A percentile compares a stretch with the other conserved stretches of the same genome.
These are phyloP conservation scores for Thalassiosira allenii DNA, from an alignment of 352 stramenopile species.

Conservation along the genomic window DNA sequence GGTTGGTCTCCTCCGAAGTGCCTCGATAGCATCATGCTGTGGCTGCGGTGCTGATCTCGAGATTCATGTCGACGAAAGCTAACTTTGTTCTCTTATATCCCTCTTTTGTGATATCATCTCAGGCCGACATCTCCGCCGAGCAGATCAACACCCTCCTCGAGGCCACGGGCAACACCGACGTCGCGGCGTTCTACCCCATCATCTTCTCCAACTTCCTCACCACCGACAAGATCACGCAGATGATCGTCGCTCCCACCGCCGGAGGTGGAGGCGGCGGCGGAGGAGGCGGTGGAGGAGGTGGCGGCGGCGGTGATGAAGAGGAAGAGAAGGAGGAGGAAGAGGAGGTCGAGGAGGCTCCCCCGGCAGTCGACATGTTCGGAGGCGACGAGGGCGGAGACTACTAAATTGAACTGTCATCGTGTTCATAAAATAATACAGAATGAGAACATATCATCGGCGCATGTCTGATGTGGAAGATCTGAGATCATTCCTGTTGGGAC, in stretches of 20 bases:
- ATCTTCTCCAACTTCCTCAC: slow-evolving; percentile 89
- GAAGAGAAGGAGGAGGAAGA: slow-evolving; percentile 84
- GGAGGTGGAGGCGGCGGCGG: slow-evolving; percentile 80
- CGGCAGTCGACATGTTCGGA: slow-evolving; percentile 71
- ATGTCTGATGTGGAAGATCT: no score
- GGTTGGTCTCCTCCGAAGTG: no score
- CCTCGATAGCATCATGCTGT: no score
- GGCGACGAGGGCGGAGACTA: slow-evolving; percentile 61
- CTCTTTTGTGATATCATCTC: no score
- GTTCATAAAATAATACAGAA: slow-evolving; percentile 38
- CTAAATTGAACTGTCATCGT: slow-evolving; percentile 30
- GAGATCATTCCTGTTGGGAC: no score
- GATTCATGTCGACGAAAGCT: no score
- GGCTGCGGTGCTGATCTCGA: no score
- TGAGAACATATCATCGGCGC: no score
- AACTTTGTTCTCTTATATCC: no score
- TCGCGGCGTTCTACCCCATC: slow-evolving; percentile 90
- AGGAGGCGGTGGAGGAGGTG: slow-evolving; percentile 67
- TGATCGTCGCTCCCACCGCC: slow-evolving; percentile 83
- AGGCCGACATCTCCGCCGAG: slow-evolving; percentile 87
- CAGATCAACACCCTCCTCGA: slow-evolving; percentile 81
- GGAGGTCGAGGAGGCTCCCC: slow-evolving; percentile 80
- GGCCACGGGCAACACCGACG: slow-evolving; percentile 83
- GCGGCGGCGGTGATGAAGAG: slow-evolving; percentile 67
- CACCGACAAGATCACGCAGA: slow-evolving; percentile 83